phyloP scores from a whole-genome alignment of 768 basidiomycete species.

The Naganishia vaughanmartiniae region DNA sequence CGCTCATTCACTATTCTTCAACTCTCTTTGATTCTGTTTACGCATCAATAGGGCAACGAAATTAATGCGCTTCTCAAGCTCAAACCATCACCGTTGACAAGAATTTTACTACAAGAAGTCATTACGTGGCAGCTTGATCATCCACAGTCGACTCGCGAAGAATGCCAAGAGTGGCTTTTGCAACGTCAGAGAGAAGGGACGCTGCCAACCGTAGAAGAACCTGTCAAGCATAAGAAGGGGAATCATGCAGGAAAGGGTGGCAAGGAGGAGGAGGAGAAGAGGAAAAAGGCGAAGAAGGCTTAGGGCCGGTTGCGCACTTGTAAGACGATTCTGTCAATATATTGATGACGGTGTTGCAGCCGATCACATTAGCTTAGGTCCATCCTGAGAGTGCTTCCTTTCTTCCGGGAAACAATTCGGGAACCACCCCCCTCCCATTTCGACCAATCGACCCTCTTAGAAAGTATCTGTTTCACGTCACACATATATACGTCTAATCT shows the following conservation, averaged over 20 bases:
- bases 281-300: conserved; percentile 22
- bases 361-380: too few relatives aligned
- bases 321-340: too few relatives aligned
- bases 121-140: conserved; percentile 82
- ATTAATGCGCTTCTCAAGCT: conserved; percentile 59
- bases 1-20: too few relatives aligned
- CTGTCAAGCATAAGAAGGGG: conserved; percentile 24
- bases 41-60: conserved; percentile 64
- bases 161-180: conserved; percentile 68
- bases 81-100: conserved; percentile 70
- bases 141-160: conserved; percentile 64
- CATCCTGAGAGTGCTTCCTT: too few relatives aligned
- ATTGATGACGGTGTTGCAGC: too few relatives aligned
- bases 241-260: conserved; percentile 1
- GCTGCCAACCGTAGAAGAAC: conserved; percentile 21
- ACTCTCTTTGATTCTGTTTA: background rate
- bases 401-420: too few relatives aligned
- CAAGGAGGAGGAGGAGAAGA: conserved; percentile 16
- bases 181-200: conserved; percentile 54
- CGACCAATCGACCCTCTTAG: too few relatives aligned
- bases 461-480: too few relatives aligned
- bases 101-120: conserved; percentile 63
- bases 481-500: too few relatives aligned
- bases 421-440: too few relatives aligned
- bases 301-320: background rate